Conservation (phyloP, 2,329 filamentous ascomycete genomes). For the Botrytis cinerea region DNA sequence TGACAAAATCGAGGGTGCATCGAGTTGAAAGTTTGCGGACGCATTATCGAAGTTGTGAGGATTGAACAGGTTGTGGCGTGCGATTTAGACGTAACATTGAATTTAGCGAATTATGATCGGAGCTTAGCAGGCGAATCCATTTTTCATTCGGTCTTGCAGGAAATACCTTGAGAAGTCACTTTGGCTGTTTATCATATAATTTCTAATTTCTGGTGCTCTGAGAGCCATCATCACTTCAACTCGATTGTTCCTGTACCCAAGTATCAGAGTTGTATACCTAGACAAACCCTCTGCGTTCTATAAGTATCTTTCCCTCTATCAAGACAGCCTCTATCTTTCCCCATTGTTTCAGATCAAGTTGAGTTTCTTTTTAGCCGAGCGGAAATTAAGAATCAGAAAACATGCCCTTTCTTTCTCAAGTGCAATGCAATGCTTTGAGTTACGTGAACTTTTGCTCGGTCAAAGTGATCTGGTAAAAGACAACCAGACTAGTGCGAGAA, state of each 20-base stretch:
- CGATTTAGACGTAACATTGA: neutral
- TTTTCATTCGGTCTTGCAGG: neutral
- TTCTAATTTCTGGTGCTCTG: neutral
- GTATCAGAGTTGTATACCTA: neutral
- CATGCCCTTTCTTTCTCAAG: neutral
- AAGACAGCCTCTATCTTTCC: too few relatives aligned
- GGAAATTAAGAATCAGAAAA: neutral
- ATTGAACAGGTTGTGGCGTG: neutral
- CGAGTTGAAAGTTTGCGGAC: neutral
- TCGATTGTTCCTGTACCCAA: neutral
- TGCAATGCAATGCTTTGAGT: neutral
- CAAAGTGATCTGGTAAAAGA: too few relatives aligned
- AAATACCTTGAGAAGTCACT: neutral
- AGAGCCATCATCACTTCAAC: neutral
- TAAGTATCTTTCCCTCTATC: neutral
- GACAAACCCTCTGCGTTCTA: neutral
- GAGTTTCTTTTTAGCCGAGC: neutral
- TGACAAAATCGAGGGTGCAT: neutral
- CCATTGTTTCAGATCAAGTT: too few relatives aligned
- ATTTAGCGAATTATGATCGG: constrained; percentile 9
- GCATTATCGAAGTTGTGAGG: neutral
- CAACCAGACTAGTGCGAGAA: too few relatives aligned
- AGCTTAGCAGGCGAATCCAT: neutral
- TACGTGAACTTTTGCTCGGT: neutral
- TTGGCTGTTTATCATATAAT: neutral